phyloP scores from a whole-genome alignment of 495 filamentous ascomycete genomes.

The Podospora bellae-mahoneyi region DNA sequence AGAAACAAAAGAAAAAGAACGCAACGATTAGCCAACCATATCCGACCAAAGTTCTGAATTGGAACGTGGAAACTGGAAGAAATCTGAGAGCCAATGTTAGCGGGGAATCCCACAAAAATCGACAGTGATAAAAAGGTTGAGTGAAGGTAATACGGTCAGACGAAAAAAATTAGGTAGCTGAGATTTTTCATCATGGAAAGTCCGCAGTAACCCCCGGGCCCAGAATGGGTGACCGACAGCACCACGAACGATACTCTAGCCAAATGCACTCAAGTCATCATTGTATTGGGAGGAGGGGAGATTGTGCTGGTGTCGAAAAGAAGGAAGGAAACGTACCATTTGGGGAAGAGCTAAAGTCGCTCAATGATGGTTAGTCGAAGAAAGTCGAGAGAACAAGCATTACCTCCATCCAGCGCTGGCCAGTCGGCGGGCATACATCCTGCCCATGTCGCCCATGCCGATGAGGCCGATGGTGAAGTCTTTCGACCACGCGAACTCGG shows the following conservation, averaged over 20 bases:
- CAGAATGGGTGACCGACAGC: conserved; percentile 39
- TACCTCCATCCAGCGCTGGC: conserved; percentile 96
- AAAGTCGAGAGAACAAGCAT: conserved; percentile 24
- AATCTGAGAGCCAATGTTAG: conserved; percentile 23
- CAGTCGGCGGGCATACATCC: conserved; percentile 91
- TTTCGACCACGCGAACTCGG: conserved; percentile 47
- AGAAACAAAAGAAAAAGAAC: conserved; percentile 5
- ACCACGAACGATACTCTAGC: conserved; percentile 81
- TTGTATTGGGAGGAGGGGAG: conserved; percentile 37
- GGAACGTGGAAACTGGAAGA: conserved; percentile 5
- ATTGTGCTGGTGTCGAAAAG: conserved; percentile 5
- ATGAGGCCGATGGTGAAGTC: conserved; percentile 82
- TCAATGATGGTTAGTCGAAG: conserved; percentile 12
- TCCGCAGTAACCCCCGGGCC: conserved; percentile 29
- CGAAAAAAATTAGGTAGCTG: conserved; percentile 88
- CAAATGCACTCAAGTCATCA: conserved; percentile 99
- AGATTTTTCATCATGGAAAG: conserved; percentile 94
- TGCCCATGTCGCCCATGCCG: conserved; percentile 99
- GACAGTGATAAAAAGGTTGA: conserved; percentile 12
- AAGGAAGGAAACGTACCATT: conserved; percentile 22
- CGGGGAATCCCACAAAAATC: conserved; percentile 15
- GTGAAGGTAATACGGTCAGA: conserved; percentile 58
- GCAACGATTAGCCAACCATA: conserved; percentile 14
- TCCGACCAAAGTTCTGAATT: conserved; percentile 8
- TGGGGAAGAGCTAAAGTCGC: conserved; percentile 17